Evolutionary conservation across 352 stramenopile genomes (phyloP).

Genomic region (Globisporangium parvum): DNA sequence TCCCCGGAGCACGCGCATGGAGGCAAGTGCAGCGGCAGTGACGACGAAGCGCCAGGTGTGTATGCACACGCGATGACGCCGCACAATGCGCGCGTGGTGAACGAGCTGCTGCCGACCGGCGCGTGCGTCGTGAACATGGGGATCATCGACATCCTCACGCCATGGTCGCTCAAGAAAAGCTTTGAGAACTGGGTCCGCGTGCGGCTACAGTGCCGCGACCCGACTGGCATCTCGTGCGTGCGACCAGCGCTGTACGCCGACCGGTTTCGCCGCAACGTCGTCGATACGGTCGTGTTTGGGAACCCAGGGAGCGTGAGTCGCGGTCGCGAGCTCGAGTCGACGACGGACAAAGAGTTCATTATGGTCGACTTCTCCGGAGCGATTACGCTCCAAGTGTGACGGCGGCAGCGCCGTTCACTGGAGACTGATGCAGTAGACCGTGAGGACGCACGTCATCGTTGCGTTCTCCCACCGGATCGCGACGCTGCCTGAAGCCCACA

Average conservation of each 20-base stretch:
- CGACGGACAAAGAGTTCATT: slow-evolving; percentile 60
- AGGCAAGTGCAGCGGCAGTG: slow-evolving; percentile 13
- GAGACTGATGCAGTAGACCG: slow-evolving; percentile 68
- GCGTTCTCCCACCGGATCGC: slow-evolving; percentile 71
- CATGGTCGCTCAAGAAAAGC: slow-evolving; percentile 92
- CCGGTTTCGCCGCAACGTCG: slow-evolving; percentile 79
- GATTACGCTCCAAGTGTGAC: slow-evolving; percentile 31
- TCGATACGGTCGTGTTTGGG: slow-evolving; percentile 80
- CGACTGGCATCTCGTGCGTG: slow-evolving; percentile 77
- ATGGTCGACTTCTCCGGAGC: slow-evolving; percentile 81
- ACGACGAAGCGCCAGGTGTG: slow-evolving; percentile 21
- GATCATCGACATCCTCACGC: slow-evolving; percentile 97
- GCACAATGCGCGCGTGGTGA: slow-evolving; percentile 19
- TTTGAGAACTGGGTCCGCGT: slow-evolving; percentile 86
- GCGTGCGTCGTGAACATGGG: slow-evolving; percentile 91
- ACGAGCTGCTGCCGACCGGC: slow-evolving; percentile 48
- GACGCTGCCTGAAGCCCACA: slow-evolving; percentile 40
- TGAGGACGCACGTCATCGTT: slow-evolving; percentile 66
- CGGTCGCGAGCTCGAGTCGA: slow-evolving; percentile 14
- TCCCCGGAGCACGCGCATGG: not conserved
- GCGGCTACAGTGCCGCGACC: slow-evolving; percentile 71
- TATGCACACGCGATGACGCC: slow-evolving; percentile 62
- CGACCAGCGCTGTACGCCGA: slow-evolving; percentile 77
- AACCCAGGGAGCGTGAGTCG: slow-evolving; percentile 31
- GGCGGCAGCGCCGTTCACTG: slow-evolving; percentile 20